These are phyloP conservation scores for Pleurotus ostreatus DNA, from an alignment of 768 basidiomycete genomes.

Conservation along the genomic window DNA sequence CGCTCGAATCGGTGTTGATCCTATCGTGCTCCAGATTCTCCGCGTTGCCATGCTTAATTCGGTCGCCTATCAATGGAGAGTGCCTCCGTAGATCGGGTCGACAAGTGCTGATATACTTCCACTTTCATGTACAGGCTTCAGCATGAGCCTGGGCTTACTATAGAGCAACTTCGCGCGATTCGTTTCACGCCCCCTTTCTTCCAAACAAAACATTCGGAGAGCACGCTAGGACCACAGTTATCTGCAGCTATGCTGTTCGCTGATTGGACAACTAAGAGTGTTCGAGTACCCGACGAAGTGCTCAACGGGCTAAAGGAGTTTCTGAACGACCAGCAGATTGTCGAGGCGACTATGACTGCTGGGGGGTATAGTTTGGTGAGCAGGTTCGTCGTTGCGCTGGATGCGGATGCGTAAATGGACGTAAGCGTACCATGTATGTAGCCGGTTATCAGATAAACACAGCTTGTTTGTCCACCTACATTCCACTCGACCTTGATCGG, in stretches of 20 bases:
- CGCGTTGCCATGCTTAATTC: constrained; percentile 24
- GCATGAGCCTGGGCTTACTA: constrained; percentile 27
- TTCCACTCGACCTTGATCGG: no score
- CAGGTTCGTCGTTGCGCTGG: constrained; percentile 22
- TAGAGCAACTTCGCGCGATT: constrained; percentile 21
- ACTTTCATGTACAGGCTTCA: constrained; percentile 19
- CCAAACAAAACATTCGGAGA: constrained; percentile 9
- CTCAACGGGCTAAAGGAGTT: constrained; percentile 19
- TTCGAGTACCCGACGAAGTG: constrained; percentile 19
- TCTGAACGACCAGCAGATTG: constrained; percentile 21
- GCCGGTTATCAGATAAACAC: no score
- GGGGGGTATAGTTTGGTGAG: constrained; percentile 28
- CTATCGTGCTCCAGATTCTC: constrained; percentile 17
- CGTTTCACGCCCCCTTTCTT: constrained; percentile 18
- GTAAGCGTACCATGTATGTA: constrained; percentile 17
- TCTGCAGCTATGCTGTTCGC: constrained; percentile 23
- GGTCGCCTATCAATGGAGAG: constrained; percentile 26
- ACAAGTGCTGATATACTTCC: neutral
- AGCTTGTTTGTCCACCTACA: no score
- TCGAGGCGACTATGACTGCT: constrained; percentile 23
- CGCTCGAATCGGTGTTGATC: no score
- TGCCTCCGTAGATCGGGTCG: neutral
- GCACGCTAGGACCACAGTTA: constrained; percentile 18
- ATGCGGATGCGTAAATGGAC: constrained; percentile 24
- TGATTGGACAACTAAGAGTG: constrained; percentile 22